A percentile compares a stretch with the other conserved stretches of the same genome.
Evolutionary conservation across 2,329 filamentous ascomycete species (phyloP).

Genomic region (Alternaria infectoria): DNA sequence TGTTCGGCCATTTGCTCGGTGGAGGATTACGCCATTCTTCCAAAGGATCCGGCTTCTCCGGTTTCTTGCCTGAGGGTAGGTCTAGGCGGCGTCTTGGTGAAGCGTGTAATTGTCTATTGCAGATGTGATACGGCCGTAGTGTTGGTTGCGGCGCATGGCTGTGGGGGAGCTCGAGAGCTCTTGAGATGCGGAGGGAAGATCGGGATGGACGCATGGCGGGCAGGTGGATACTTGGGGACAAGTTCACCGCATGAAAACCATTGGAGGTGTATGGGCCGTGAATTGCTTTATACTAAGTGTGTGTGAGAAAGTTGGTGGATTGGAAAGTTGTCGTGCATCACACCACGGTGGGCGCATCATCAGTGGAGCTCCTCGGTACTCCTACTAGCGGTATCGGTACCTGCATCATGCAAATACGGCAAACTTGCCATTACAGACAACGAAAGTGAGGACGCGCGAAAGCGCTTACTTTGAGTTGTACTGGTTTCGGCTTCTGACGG

Average conservation of each 20-base stretch:
- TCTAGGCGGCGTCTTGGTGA: conserved; percentile 29
- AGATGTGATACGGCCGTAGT: conserved; percentile 25
- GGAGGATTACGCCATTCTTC: conserved; percentile 44
- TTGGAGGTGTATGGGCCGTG: conserved; percentile 4
- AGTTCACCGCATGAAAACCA: conserved; percentile 22
- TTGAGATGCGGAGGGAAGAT: conserved; percentile 29
- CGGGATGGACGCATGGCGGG: conserved; percentile 38
- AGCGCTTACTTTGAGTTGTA: not conserved
- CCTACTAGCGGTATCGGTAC: conserved; percentile 14
- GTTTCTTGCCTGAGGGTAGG: conserved; percentile 28
- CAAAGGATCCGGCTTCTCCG: conserved; percentile 28
- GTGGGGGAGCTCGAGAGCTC: conserved; percentile 36
- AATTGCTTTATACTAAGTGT: conserved; percentile 13
- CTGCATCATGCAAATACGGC: conserved; percentile 22
- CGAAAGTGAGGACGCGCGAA: not conserved
- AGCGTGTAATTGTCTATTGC: conserved; percentile 13
- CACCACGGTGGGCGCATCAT: conserved; percentile 39
- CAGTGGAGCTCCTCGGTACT: conserved; percentile 20
- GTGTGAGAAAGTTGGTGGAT: conserved; percentile 5
- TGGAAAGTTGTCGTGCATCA: conserved; percentile 30
- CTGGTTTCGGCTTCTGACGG: not conserved
- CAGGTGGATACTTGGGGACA: conserved; percentile 17
- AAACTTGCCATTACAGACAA: conserved; percentile 9
- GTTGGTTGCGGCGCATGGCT: conserved; percentile 31
- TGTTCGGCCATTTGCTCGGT: conserved; percentile 47